A percentile compares a stretch with the other conserved stretches of the same genome.
Conservation (phyloP, 2,329 filamentous ascomycete genomes). For the Zopfia rhizophila region DNA sequence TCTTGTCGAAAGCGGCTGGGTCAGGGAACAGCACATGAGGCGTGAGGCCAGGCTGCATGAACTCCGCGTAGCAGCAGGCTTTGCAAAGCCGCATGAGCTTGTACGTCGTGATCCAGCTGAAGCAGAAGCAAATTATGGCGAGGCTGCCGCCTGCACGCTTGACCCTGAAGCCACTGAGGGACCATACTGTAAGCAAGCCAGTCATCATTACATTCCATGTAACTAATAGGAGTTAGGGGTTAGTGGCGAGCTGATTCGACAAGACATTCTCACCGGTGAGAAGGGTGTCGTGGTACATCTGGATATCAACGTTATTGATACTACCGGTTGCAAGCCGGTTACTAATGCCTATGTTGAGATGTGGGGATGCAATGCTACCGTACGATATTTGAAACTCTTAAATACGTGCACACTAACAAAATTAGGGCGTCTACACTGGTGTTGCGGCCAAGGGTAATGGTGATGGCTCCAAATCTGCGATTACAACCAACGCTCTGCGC, state of each 20-base stretch:
- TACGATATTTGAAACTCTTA: constrained; percentile 12
- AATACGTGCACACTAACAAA: constrained; percentile 10
- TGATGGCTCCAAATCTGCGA: constrained; percentile 37
- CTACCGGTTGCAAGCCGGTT: constrained; percentile 63
- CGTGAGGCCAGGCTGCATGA: constrained; percentile 50
- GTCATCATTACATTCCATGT: neutral
- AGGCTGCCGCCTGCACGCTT: constrained; percentile 43
- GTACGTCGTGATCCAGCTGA: constrained; percentile 40
- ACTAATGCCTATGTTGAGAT: constrained; percentile 63
- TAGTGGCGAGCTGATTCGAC: constrained; percentile 61
- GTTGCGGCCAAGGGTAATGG: constrained; percentile 51
- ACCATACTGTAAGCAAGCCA: constrained; percentile 42
- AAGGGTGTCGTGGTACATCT: constrained; percentile 61
- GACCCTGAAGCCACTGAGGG: constrained; percentile 46
- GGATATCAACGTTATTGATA: constrained; percentile 65
- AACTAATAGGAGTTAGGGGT: constrained; percentile 44
- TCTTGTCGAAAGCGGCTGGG: constrained; percentile 44
- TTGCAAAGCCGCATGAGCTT: constrained; percentile 40
- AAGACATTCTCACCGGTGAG: constrained; percentile 61
- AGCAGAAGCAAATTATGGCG: constrained; percentile 38
- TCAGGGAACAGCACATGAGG: constrained; percentile 48
- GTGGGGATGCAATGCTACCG: constrained; percentile 54
- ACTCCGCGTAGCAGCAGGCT: constrained; percentile 50
- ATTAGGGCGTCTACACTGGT: constrained; percentile 60
- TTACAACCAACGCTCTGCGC: constrained; percentile 55